Evolutionary conservation across 768 basidiomycete species (phyloP), one percentile per base, ranked within the genome.

Genomic region (Amanita pallidorosea): DNA sequence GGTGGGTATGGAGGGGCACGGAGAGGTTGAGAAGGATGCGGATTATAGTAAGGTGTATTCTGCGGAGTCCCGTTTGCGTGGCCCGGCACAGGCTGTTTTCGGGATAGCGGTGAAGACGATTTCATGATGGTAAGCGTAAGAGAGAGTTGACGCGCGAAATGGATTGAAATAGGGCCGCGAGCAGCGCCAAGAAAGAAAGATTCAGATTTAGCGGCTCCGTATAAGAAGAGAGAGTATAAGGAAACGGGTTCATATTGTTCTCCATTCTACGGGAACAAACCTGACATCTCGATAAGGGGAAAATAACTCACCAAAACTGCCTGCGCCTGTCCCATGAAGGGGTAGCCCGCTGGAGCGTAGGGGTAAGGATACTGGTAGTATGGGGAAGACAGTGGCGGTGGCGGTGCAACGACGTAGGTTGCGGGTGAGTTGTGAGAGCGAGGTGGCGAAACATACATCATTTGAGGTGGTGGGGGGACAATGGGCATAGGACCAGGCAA

Each of bases 351-450:
- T 4, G 42, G 41, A 18, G 42, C 34, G 31, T 40, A 41, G 17
- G 38, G 38, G 34, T 44, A 45, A 5, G 50, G 42, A 43, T 51
- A 51, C n/a, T 29, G 34, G 17, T 48, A 48, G 25, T 48, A 48
- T 8, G 35, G 18, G 4, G 45, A 45, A 48, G 36, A 18, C 2
- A 9, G 22, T 12, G 15, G 1, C 25, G 45, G 44, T 44, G 54
- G 50, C 7, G 54, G 38, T 23, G 50, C 51, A 22, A 55, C 23
- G n/a, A 52, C 29, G 27, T 55, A 55, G 9, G 54, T 44, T 20
- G 54, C 22, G 22, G 44, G 8, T 35, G 53, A 45, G 33, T 45
- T 23, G 8, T 27, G 41, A n/a, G 50, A 51, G 4, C 7, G 31
- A 4, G 50, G n/a, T 2, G 50, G 50, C 15, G 50, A 51, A 34